Percentiles rank a stretch among this genome's conserved stretches.
Conservation (phyloP, 2,329 filamentous ascomycete genomes). For the Microcyclospora pomicola region DNA sequence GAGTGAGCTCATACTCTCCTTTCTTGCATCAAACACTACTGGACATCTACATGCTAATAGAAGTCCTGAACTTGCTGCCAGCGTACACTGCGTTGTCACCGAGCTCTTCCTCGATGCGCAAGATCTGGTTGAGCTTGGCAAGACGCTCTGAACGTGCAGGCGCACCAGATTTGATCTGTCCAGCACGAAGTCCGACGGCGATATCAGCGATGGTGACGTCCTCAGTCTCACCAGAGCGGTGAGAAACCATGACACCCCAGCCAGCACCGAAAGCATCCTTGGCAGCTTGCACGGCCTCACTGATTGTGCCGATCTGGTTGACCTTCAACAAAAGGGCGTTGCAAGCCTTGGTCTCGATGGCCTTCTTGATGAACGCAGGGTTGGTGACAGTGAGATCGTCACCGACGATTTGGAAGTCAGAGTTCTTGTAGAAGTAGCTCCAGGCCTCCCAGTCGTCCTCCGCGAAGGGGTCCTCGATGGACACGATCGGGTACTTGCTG, state of each 20-base stretch:
- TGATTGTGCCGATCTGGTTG: constrained; percentile 99
- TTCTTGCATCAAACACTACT: not conserved
- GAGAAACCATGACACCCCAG: constrained; percentile 99
- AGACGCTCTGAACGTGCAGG: constrained; percentile 94
- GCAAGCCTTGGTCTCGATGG: constrained; percentile 96
- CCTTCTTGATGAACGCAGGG: constrained; percentile 98
- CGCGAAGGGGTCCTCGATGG: constrained; percentile 97
- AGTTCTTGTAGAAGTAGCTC: constrained; percentile 99
- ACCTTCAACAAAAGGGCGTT: constrained; percentile 98
- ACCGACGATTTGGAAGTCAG: constrained; percentile 95
- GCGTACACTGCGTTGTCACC: constrained; percentile 84
- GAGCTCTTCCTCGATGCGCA: constrained; percentile 98
- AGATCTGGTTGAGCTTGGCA: constrained; percentile 99
- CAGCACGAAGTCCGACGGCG: constrained; percentile 86
- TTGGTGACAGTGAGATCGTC: constrained; percentile 99
- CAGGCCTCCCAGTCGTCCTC: constrained; percentile 99
- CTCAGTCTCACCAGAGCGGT: constrained; percentile 98
- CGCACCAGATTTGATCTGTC: constrained; percentile 98
- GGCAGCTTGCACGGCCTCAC: constrained; percentile 96
- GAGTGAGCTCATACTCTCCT: too few species aligned
- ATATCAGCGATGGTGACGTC: constrained; percentile 99
- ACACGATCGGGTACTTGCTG: constrained; percentile 96
- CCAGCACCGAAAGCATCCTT: constrained; percentile 93
- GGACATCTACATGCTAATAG: constrained; percentile 64
- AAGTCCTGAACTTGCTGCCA: constrained; percentile 78